Base-by-base conservation (phyloP, 106 monocot species). In the Hemerocallis citrina region DNA sequence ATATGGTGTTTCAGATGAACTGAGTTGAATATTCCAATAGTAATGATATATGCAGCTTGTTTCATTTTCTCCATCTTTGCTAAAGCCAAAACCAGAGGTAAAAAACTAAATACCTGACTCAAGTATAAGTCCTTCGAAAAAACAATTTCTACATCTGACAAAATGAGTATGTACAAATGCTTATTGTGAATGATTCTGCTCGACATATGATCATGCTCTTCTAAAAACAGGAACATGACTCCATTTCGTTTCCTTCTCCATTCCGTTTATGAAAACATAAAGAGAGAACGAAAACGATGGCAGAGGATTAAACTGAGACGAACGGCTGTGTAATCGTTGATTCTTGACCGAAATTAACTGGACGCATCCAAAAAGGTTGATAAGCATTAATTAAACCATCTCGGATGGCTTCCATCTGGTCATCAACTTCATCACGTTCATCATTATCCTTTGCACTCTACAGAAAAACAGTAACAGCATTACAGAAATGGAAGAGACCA, bases 381-480 rank as follows among this genome's bases (percentile, higher is more conserved):
- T 86, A 86, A 13, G 77, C 70, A 48, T 46, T 41, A 14, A 67
- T 29, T 11, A 69, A 66, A 30, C 1, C 50, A 31, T 81, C 52
- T 34, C 16, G 44, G n/a, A 61, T 66, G 33, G 35, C 55, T 63
- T 73, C 62, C 8, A 43, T 21, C 16, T 15, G 55, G 7, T 72
- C 75, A n/a, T 81, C 81, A 23, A 2, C 37, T 60, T 70, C 75
- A 39, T 81, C 80, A 3, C 14, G 71, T 3, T 86, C 75, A 63
- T 86, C 86, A 22, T 64, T 81, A 20, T 71, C 82, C 82, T 67
- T 82, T 0, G 85, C 85, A 57, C 15, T 73, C 85, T 85, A 33
- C 7, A 5, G 19, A 14, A 29, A 23, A n/a, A n/a, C n/a, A n/a
- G n/a, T n/a, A n/a, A n/a, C n/a, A n/a, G n/a, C n/a, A n/a, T n/a